These are phyloP conservation scores for Margaritispora aquatica DNA, from an alignment of 495 filamentous ascomycete species.

Conservation along the genomic window DNA sequence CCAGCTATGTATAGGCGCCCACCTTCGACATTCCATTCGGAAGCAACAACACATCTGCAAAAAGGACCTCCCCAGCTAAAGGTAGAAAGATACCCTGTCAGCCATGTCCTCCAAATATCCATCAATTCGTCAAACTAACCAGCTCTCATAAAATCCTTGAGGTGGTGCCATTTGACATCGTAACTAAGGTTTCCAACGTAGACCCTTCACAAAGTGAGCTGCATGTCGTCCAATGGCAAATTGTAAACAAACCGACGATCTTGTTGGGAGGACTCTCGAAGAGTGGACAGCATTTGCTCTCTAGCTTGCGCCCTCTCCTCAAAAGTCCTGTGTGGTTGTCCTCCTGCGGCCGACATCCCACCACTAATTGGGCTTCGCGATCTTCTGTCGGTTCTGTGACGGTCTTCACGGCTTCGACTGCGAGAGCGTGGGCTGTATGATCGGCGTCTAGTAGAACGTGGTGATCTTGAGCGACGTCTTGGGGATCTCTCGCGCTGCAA, in stretches of 20 bases:
- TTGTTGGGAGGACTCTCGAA: conserved; percentile 92
- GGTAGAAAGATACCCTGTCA: conserved; percentile 9
- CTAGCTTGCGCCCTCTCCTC: conserved; percentile 82
- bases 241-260: conserved; percentile 51
- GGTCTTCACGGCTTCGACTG: conserved; percentile 81
- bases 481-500: conserved; percentile 73
- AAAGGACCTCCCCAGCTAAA: conserved; percentile 96
- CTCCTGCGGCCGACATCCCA: conserved; percentile 33
- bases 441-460: conserved; percentile 56
- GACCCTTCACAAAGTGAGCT: conserved; percentile 51
- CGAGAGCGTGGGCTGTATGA: conserved; percentile 92
- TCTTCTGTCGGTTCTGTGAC: conserved; percentile 72
- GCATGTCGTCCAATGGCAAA: background rate
- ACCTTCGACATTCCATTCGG: conserved; percentile 99
- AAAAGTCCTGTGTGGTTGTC: conserved; percentile 61
- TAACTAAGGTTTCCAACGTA: conserved; percentile 99
- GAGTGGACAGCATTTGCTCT: conserved; percentile 91
- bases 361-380: conserved; percentile 69
- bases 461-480: conserved; percentile 42
- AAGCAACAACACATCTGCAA: conserved; percentile 98
- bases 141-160: conserved; percentile 99
- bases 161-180: conserved; percentile 99
- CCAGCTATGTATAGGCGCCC: conserved; percentile 88
- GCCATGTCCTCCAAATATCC: conserved; percentile 4
- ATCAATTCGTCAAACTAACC: conserved; percentile 51